A percentile compares a stretch with the other conserved stretches of the same genome.
These are phyloP conservation scores for Sclerotiophoma versabilis DNA, from an alignment of 2,329 filamentous ascomycete species.

Conservation along the genomic window DNA sequence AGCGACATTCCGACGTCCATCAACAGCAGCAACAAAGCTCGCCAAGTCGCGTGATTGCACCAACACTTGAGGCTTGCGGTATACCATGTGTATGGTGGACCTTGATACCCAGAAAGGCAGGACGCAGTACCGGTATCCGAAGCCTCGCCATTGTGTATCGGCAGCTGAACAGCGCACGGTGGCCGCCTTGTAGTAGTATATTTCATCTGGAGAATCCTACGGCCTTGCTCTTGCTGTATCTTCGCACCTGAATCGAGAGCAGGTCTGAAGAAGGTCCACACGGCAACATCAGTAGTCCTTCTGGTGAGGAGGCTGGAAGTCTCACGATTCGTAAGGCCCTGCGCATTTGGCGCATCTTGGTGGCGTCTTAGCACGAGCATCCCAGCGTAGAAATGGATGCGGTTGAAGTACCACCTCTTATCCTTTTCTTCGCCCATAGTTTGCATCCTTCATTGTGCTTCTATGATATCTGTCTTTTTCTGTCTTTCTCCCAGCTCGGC, in stretches of 20 bases:
- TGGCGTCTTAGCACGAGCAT: too few species aligned
- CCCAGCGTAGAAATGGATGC: not conserved
- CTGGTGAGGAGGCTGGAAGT: not conserved
- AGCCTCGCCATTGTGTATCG: not conserved
- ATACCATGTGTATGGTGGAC: not conserved
- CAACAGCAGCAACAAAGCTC: conserved; percentile 2
- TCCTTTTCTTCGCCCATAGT: not conserved
- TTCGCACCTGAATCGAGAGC: not conserved
- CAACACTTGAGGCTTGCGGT: conserved; percentile 10
- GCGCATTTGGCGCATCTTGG: not conserved
- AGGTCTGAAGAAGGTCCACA: not conserved
- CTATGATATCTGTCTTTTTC: not conserved
- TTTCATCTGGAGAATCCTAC: not conserved
- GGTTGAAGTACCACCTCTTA: not conserved
- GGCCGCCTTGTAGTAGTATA: not conserved
- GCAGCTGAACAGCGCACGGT: not conserved
- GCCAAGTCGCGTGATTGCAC: not conserved
- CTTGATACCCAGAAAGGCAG: conserved; percentile 4
- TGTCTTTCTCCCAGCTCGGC: conserved; percentile 1
- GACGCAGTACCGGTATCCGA: conserved; percentile 1
- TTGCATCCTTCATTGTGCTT: not conserved
- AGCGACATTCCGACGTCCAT: not conserved
- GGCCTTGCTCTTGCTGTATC: not conserved
- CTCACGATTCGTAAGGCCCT: not conserved
- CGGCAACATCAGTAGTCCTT: not conserved